Evolutionary conservation across 2,329 filamentous ascomycete species (phyloP).

Genomic region (Aureobasidium pullulans): DNA sequence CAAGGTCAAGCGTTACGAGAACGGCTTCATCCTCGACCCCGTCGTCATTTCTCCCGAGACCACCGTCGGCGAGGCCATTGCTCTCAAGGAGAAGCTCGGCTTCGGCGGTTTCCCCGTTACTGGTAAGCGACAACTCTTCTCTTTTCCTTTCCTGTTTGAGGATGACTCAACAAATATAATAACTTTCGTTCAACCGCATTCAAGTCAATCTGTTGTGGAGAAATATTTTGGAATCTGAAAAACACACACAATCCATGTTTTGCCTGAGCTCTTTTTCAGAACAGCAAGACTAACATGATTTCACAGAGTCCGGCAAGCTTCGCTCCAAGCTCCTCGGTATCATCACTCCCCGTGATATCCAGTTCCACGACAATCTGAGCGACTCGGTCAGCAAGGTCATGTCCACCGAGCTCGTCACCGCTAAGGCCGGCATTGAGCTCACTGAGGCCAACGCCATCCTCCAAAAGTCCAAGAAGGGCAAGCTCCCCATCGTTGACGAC

Average conservation of each 20-base stretch:
- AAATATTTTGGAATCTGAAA: constrained; percentile 19
- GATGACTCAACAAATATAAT: constrained; percentile 72
- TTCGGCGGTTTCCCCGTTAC: constrained; percentile 98
- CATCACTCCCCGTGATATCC: constrained; percentile 94
- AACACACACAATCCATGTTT: neutral
- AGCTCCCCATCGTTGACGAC: constrained; percentile 45
- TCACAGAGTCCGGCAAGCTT: constrained; percentile 77
- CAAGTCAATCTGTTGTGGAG: constrained; percentile 32
- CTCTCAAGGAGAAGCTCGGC: constrained; percentile 94
- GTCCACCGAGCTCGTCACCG: constrained; percentile 91
- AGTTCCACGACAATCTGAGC: constrained; percentile 75
- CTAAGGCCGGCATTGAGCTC: constrained; percentile 72
- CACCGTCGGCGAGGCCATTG: constrained; percentile 84
- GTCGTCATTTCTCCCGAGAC: constrained; percentile 82
- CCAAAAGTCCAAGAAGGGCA: constrained; percentile 91
- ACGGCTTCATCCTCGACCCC: constrained; percentile 96
- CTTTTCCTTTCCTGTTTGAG: constrained; percentile 33
- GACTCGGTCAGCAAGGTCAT: constrained; percentile 82
- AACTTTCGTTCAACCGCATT: constrained; percentile 99
- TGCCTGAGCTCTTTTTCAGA: neutral
- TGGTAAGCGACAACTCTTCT: constrained; percentile 56
- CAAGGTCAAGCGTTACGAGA: constrained; percentile 99
- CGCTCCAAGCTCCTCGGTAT: constrained; percentile 96
- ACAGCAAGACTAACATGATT: neutral
- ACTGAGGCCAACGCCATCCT: constrained; percentile 88